These are phyloP conservation scores for Phytopythium montanum DNA, from an alignment of 352 stramenopile genomes.

Conservation along the genomic window DNA sequence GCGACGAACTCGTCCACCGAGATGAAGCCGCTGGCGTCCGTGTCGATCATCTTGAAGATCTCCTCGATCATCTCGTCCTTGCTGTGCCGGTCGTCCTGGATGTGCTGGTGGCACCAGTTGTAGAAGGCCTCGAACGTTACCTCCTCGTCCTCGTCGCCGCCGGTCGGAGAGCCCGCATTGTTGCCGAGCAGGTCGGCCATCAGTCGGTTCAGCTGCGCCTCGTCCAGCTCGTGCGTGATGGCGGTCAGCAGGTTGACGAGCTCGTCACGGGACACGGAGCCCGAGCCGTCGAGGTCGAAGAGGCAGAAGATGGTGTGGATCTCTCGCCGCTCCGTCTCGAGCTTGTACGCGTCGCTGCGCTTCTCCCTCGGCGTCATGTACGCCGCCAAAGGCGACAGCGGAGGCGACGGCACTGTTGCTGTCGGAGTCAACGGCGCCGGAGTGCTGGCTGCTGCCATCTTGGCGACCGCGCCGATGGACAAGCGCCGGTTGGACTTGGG, in stretches of 20 bases:
- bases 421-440: conserved; percentile 7
- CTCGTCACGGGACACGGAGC: conserved; percentile 52
- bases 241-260: conserved; percentile 53
- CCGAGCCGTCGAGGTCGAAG: conserved; percentile 62
- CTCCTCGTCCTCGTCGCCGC: conserved; percentile 25
- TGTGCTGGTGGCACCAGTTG: conserved; percentile 63
- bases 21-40: conserved; percentile 54
- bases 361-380: conserved; percentile 42
- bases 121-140: conserved; percentile 71
- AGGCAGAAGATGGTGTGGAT: conserved; percentile 72
- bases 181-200: conserved; percentile 49
- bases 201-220: conserved; percentile 49
- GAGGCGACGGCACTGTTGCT: conserved; percentile 10
- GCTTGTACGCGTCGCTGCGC: conserved; percentile 47
- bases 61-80: conserved; percentile 64
- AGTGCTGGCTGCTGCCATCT: conserved; percentile 14
- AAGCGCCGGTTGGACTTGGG: neutral
- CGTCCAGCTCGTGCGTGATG: conserved; percentile 64
- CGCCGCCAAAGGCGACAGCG: conserved; percentile 44
- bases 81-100: conserved; percentile 44
- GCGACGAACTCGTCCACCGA: conserved; percentile 73
- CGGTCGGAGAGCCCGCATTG: neutral
- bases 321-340: conserved; percentile 62
- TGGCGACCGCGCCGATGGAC: neutral
- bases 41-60: conserved; percentile 72